These are phyloP conservation scores for Quillaja saponaria DNA, from an alignment of 306 rosid species.

Conservation along the genomic window DNA sequence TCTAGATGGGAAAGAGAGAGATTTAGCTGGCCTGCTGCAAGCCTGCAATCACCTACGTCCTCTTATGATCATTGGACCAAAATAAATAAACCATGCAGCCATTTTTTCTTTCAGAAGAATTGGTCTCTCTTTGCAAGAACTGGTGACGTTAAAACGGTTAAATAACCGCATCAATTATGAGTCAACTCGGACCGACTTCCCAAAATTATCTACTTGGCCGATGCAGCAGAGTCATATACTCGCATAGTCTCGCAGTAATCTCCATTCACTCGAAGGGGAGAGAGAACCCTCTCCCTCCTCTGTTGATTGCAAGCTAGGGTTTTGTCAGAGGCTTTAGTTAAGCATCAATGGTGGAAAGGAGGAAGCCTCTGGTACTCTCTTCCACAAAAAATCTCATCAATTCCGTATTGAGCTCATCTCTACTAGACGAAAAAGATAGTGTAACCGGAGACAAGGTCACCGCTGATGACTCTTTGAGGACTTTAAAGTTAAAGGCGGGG, in stretches of 20 bases:
- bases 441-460: constrained; percentile 15
- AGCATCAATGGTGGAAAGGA: constrained; percentile 66
- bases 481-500: constrained; percentile 51
- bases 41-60: no score
- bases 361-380: constrained; percentile 75
- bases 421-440: constrained; percentile 8
- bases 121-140: no score
- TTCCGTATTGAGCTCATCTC: constrained; percentile 47
- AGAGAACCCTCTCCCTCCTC: no score
- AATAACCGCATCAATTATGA: neutral
- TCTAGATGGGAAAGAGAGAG: no score
- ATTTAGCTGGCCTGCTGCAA: no score
- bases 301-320: no score
- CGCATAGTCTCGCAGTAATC: no score
- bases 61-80: no score
- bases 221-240: no score
- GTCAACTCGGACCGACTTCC: constrained; percentile 4
- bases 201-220: neutral
- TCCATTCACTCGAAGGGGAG: no score
- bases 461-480: constrained; percentile 13
- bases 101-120: no score
- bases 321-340: neutral
- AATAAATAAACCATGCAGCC: no score
- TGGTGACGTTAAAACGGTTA: neutral
- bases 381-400: constrained; percentile 59